phyloP scores from a whole-genome alignment of 1,284 basidiomycete species.

The Phaffia rhodozyma region DNA sequence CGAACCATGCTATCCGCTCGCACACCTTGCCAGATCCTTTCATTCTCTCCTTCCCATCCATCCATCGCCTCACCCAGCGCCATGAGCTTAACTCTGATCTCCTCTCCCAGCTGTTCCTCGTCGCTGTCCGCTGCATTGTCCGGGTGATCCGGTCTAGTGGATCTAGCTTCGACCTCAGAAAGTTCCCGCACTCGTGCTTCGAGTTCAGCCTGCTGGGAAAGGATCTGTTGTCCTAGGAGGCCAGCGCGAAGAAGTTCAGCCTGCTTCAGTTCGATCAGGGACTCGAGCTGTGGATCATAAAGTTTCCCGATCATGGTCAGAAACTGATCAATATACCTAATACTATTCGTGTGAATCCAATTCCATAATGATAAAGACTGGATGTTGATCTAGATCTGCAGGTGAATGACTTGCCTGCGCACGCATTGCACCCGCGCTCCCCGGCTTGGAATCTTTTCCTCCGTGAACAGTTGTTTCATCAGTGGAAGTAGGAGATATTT shows the following conservation, averaged over 20 bases:
- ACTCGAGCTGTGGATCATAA: constrained; percentile 2
- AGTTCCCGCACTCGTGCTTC: constrained; percentile 72
- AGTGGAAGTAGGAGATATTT: too few species aligned
- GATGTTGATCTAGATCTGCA: not conserved
- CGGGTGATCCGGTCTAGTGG: constrained; percentile 34
- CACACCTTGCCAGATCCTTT: constrained; percentile 59
- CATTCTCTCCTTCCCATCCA: constrained; percentile 72
- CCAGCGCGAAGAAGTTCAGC: constrained; percentile 79
- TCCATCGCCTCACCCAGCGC: constrained; percentile 66
- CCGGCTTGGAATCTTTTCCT: not conserved
- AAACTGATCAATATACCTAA: not conserved
- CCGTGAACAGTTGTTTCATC: not conserved
- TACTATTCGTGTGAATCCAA: too few species aligned
- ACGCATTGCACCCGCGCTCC: constrained; percentile 16
- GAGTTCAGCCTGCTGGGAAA: constrained; percentile 80
- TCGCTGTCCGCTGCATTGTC: constrained; percentile 46
- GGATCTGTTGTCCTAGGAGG: constrained; percentile 76
- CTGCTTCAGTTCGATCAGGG: constrained; percentile 46
- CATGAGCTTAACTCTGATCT: constrained; percentile 55
- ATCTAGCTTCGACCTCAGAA: constrained; percentile 46
- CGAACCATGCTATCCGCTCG: constrained; percentile 46
- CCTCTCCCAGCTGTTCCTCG: constrained; percentile 35
- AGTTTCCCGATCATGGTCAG: not conserved
- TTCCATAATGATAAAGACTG: not conserved
- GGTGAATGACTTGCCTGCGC: not conserved